Evolutionary conservation across 371 early-diverging fungal species (phyloP), one percentile per base, ranked within the genome.

Genomic region (Mortierella sp.): DNA sequence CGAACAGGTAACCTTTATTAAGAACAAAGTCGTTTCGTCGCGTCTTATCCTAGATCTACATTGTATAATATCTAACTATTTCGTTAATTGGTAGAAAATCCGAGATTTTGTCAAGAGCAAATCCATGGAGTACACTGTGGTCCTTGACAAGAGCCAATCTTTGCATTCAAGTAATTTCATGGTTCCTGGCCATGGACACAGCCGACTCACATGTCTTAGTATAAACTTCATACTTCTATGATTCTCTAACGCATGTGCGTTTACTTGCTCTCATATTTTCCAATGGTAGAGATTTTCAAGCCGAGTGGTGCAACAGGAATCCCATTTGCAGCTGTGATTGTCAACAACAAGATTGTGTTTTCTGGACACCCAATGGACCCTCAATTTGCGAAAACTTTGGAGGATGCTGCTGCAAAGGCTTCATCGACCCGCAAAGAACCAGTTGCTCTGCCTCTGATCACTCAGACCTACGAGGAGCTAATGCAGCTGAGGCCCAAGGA

Each of bases 291-390:
- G 64, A 64, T 79, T 32, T 79, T 73, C 64, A 69, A 59, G 37
- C 60, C 79, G 17, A 79, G 79, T 34, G 79, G 79, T 3, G 74
- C 73, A 13, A 73, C 70, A 23, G 79, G 79, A 23, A 79, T 79
- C 28, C 79, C 79, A 4, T 79, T 79, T 45, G 73, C 79, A 2
- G 74, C 79, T 4, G 68, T 79, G 35, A 55, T 70, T 10, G 74
- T 79, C 17, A 79, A 79, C 67, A 79, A 79, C 64, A 79, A 73
- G 70, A 73, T 79, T 56, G 67, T 73, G 37, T 74, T 70, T 59
- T 73, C 74, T 28, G 79, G 79, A n/a, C 79, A 79, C 28, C 79
- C 79, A 2, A 79, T 79, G 79, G 79, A 79, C 43, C 79, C 79
- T 12, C 37, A 73, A 12, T 79, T 79, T 40, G 64, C 19, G 13